Evolutionary conservation across 2,329 filamentous ascomycete species (phyloP).

Genomic region (Penicillium sp.): DNA sequence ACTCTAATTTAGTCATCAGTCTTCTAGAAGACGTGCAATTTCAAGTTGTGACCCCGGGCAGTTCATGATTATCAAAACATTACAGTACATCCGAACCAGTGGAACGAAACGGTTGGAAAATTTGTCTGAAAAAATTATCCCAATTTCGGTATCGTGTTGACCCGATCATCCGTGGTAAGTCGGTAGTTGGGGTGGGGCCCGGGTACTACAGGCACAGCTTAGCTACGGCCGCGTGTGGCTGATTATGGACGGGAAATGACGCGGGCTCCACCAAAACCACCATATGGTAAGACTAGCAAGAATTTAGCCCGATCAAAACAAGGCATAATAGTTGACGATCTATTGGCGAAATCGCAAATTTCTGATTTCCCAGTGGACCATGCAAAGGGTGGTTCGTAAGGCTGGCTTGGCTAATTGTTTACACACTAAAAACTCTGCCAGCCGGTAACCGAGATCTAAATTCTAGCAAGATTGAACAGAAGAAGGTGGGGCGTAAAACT

Average conservation of each 20-base stretch:
- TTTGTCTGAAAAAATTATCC: background rate
- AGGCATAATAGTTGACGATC: background rate
- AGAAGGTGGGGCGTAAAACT: background rate
- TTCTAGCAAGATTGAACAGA: background rate
- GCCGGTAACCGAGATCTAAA: background rate
- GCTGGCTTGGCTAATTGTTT: background rate
- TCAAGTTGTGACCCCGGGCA: background rate
- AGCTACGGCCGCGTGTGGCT: background rate
- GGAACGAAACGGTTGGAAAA: background rate
- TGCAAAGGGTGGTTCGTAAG: background rate
- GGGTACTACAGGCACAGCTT: background rate
- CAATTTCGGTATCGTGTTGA: background rate
- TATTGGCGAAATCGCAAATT: background rate
- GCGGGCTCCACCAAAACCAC: background rate
- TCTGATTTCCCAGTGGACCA: background rate
- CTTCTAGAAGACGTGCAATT: background rate
- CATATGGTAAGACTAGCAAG: background rate
- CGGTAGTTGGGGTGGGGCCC: background rate
- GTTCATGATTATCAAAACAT: background rate
- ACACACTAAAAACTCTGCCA: constrained; percentile 6
- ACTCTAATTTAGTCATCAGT: background rate
- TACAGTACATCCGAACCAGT: background rate
- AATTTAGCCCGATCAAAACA: background rate
- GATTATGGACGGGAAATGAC: background rate
- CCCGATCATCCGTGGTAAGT: background rate